A percentile compares a stretch with the other conserved stretches of the same genome.
Conservation (phyloP, 305 asterid genomes). For the Striga hermonthica region DNA sequence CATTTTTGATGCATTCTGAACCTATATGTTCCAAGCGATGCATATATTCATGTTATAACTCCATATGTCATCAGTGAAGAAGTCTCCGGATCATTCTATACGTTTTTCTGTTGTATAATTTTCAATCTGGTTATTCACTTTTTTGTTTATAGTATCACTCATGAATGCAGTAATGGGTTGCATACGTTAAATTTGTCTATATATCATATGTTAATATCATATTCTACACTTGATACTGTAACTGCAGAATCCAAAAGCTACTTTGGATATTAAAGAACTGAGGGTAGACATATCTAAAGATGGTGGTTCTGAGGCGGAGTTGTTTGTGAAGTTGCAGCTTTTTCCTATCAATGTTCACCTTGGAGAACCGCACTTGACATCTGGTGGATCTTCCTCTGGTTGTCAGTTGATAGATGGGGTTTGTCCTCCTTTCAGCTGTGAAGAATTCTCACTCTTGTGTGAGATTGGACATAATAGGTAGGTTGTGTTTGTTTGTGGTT, state of each 20-base stretch:
- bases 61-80: neutral
- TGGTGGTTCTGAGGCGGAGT: conserved; percentile 76
- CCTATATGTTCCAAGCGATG: neutral
- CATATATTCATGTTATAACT: neutral
- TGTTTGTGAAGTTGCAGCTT: conserved; percentile 85
- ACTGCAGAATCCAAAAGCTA: conserved; percentile 82
- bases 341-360: conserved; percentile 67
- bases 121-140: neutral
- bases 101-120: conserved; percentile 4
- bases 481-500: conserved; percentile 32
- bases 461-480: conserved; percentile 93
- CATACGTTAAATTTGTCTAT: conserved; percentile 6
- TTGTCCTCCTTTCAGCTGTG: conserved; percentile 87
- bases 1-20: neutral
- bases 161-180: conserved; percentile 10
- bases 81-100: neutral
- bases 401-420: conserved; percentile 49
- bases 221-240: conserved; percentile 46
- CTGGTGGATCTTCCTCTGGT: conserved; percentile 51
- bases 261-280: conserved; percentile 85
- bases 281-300: conserved; percentile 86
- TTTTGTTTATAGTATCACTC: conserved; percentile 25
- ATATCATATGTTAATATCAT: conserved; percentile 22
- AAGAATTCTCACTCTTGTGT: conserved; percentile 78
- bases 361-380: conserved; percentile 53